These are phyloP conservation scores for Elongisporangium prolatum DNA, from an alignment of 352 stramenopile genomes.

Conservation along the genomic window DNA sequence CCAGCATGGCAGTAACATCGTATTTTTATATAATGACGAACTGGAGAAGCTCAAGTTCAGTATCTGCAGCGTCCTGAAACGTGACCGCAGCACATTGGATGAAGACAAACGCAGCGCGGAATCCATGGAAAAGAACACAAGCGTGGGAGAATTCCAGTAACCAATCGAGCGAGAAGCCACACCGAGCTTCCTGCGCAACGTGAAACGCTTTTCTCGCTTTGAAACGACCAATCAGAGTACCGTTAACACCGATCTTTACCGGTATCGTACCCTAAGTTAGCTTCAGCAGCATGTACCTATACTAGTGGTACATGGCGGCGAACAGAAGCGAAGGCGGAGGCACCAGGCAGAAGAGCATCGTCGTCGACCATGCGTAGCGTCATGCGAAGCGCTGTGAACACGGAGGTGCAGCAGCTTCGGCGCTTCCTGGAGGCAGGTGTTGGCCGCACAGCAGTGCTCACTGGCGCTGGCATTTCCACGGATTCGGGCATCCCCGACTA, in stretches of 20 bases:
- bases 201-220: not conserved
- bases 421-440: slow-evolving; percentile 48
- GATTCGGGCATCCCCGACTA: slow-evolving; percentile 98
- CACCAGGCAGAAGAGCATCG: not conserved
- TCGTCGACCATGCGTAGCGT: not conserved
- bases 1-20: not conserved
- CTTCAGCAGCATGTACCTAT: not conserved
- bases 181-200: not conserved
- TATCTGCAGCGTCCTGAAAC: not conserved
- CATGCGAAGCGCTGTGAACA: not conserved
- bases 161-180: not conserved
- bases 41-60: not conserved
- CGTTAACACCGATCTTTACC: not conserved
- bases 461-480: slow-evolving; percentile 95
- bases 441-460: slow-evolving; percentile 79
- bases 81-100: too few relatives aligned
- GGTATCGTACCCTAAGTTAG: not conserved
- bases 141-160: not conserved
- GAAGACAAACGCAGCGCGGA: not conserved
- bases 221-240: not conserved
- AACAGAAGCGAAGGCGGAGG: not conserved
- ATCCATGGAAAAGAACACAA: not conserved
- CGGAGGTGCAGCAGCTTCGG: slow-evolving; percentile 31
- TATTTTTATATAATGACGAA: not conserved
- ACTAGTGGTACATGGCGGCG: not conserved